These are phyloP conservation scores for Fusarium subglutinans DNA, from an alignment of 2,329 filamentous ascomycete genomes.

Conservation along the genomic window DNA sequence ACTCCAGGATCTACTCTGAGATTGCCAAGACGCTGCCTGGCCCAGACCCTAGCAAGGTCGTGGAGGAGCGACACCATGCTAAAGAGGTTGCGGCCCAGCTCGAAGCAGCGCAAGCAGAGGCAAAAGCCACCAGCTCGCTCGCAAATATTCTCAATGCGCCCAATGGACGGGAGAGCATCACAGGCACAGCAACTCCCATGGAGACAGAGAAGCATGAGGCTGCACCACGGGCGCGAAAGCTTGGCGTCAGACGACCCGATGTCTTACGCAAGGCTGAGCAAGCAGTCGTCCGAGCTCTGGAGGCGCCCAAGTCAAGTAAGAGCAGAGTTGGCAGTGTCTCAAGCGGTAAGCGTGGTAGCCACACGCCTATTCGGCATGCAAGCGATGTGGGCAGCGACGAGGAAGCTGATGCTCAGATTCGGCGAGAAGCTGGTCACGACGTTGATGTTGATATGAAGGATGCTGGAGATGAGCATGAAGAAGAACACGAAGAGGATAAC, in stretches of 20 bases:
- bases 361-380: conserved; percentile 49
- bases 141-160: conserved; percentile 55
- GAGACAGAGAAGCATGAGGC: conserved; percentile 55
- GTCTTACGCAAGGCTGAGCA: conserved; percentile 70
- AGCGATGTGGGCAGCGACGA: conserved; percentile 53
- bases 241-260: conserved; percentile 64
- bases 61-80: conserved; percentile 56
- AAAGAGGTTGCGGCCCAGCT: conserved; percentile 53
- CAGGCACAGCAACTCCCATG: conserved; percentile 48
- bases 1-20: conserved; percentile 78
- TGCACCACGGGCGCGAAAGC: conserved; percentile 52
- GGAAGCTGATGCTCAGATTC: conserved; percentile 52
- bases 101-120: conserved; percentile 47
- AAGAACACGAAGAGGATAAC: conserved; percentile 37
- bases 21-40: conserved; percentile 69
- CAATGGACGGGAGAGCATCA: conserved; percentile 50
- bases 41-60: conserved; percentile 56
- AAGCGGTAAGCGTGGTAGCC: conserved; percentile 58
- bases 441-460: conserved; percentile 57
- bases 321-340: conserved; percentile 62
- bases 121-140: conserved; percentile 50
- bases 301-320: conserved; percentile 59
- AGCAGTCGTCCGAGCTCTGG: conserved; percentile 60
- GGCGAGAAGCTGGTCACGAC: conserved; percentile 48
- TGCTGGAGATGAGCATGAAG: conserved; percentile 45